A percentile compares a stretch with the other conserved stretches of the same genome.
Conservation (phyloP, 495 filamentous ascomycete species). For the Cercophora scortea region DNA sequence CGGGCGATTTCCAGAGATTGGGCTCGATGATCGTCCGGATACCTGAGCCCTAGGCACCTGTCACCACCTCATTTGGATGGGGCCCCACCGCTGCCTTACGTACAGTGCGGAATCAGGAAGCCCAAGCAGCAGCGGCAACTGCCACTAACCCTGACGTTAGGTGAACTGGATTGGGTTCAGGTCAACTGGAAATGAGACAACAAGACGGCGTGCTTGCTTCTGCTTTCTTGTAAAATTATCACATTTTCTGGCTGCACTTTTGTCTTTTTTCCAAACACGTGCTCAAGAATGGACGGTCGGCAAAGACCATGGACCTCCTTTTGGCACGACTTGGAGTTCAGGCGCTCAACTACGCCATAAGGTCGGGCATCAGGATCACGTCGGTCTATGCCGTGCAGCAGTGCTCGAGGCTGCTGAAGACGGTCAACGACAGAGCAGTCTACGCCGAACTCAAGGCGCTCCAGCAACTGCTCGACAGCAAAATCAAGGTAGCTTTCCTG, state of each 20-base stretch:
- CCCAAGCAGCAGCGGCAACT: no score
- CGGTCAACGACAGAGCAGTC: slow-evolving; percentile 57
- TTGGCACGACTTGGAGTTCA: slow-evolving; percentile 59
- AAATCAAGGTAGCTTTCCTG: slow-evolving; percentile 79
- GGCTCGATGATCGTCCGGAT: no score
- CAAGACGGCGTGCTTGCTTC: no score
- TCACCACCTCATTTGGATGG: neutral
- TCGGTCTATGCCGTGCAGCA: slow-evolving; percentile 79
- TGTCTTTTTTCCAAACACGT: neutral
- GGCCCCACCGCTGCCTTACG: neutral
- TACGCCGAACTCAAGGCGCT: slow-evolving; percentile 59
- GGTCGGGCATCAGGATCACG: slow-evolving; percentile 84
- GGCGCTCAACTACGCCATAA: slow-evolving; percentile 85
- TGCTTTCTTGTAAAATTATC: no score
- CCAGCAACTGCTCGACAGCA: slow-evolving; percentile 70
- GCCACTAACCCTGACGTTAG: no score
- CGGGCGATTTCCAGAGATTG: no score
- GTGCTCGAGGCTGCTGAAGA: slow-evolving; percentile 68
- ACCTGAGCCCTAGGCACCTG: no score
- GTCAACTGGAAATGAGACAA: neutral
- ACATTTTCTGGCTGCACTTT: neutral
- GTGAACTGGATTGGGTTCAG: neutral
- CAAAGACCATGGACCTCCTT: slow-evolving; percentile 66
- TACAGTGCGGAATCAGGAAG: no score
- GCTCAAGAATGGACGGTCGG: slow-evolving; percentile 7